Evolutionary conservation across 2,329 filamentous ascomycete genomes (phyloP), one percentile per base, ranked within the genome.

Genomic region (Ceratocystis variospora): DNA sequence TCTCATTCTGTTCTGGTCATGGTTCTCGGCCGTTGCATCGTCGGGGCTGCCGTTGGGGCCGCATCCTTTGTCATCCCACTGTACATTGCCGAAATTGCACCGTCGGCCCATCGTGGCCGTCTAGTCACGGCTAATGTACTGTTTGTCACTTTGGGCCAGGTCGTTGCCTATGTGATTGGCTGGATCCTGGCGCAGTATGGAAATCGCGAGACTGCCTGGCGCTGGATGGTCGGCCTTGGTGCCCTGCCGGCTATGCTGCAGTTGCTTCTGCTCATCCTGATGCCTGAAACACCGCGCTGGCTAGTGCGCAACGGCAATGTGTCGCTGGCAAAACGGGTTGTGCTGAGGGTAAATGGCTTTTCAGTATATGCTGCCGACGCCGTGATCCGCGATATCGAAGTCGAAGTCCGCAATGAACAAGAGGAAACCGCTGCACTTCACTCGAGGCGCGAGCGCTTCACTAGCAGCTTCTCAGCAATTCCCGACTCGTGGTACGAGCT

Each of bases 221-320:
- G 90, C 62, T 95, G 89, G 86, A 92, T 96, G 83, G 91, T 96
- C 0, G 92, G 92, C 0, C 75, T 96, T 0, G 93, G 92, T 0
- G 88, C 88, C 7, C 69, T 87, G 31, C 93, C 93, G 0, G 92
- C 91, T 0, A 74, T 83, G 0, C 66, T 91, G 2, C 93, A 96
- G 73, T 82, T 84, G 4, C 73, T 79, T 0, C 77, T 95, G 65
- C 77, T 96, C 68, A 71, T 84, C 1, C 79, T 84, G 63, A 87
- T 96, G 82, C 91, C 91, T 0, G 93, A 97, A 76, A 95, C 89
- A 12, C 93, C 93, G 44, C 81, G 93, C 28, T 96, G 90, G 87
- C 80, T 96, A 25, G 86, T 96, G 22, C 87, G 86, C 73, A 83
- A 81, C 2, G 87, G 86, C 0, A 79, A 80, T 61, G 79, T 80